Base-by-base conservation (phyloP, 2,329 filamentous ascomycete genomes). In the Venturia aucupariae region DNA sequence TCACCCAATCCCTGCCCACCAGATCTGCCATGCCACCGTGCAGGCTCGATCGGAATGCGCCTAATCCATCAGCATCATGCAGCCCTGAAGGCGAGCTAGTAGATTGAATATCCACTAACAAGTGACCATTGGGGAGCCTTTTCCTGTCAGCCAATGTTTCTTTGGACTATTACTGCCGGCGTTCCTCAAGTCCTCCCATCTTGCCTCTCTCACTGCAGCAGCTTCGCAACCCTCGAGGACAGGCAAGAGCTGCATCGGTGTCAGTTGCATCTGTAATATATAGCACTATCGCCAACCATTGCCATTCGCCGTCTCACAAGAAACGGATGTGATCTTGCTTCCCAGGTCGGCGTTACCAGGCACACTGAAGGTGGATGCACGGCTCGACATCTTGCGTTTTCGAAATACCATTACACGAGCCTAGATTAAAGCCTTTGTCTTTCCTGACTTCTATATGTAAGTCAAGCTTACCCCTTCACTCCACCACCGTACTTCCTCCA, bases 1-100 rank as follows among this genome's bases (percentile, higher is more conserved):
- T 57, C 51, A 32, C 24, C 30, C 51, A 32, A 35, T 57, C 30
- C 27, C 15, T 35, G 51, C 15, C 8, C 30, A 8, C 46, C 46
- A 51, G 46, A 51, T 51, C 51, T 57, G 51, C 51, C 51, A 32
- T 57, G 51, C 51, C 51, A 32, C 27, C 51, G 19, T 57, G 30
- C 30, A 35, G 27, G 51, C 27, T 51, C 24, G 46, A 51, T 51
- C 46, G 46, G 7, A 51, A 51, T 51, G n/a, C 22, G 46, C 22
- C 46, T 27, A 22, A 51, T 44, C 42, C 13, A 15, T n/a, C 51
- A 57, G 24, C 22, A 48, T 48, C 46, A 48, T 48, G 46, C 46
- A 48, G 46, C 51, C 30, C 24, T 30, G 10, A n/a, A 55, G 2
- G 48, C 48, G n/a, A n/a, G n/a, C n/a, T n/a, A n/a, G n/a, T 32